These are phyloP conservation scores for Eimeria acervulina DNA, from an alignment of 169 alveolate genomes.

Conservation along the genomic window DNA sequence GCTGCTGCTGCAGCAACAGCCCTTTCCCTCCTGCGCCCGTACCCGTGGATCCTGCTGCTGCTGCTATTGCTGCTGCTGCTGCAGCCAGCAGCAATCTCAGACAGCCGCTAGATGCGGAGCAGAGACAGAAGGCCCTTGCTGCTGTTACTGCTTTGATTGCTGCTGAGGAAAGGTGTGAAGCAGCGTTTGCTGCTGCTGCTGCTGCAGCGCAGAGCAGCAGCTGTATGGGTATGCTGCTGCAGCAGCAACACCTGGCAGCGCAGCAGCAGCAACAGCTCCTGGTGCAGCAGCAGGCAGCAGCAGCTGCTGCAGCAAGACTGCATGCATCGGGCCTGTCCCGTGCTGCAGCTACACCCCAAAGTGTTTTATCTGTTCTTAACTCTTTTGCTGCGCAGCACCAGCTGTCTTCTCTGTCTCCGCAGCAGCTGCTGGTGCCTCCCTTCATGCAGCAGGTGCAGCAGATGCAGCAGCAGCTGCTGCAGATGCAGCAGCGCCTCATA, in stretches of 20 bases:
- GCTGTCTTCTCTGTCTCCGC: constrained; percentile 42
- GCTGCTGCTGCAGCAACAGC: constrained; percentile 67
- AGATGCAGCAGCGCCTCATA: constrained; percentile 59
- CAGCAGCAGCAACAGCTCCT: constrained; percentile 24
- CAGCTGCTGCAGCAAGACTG: constrained; percentile 70
- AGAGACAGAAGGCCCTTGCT: constrained; percentile 27
- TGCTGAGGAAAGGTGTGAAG: constrained; percentile 57
- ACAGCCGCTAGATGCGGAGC: not conserved
- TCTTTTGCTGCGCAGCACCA: constrained; percentile 44
- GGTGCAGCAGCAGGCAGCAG: constrained; percentile 60
- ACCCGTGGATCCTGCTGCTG: constrained; percentile 62
- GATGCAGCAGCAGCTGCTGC: constrained; percentile 65
- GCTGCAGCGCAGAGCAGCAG: constrained; percentile 48
- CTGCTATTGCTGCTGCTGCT: constrained; percentile 34
- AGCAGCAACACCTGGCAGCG: constrained; percentile 12
- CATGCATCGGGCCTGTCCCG: constrained; percentile 13
- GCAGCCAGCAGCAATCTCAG: not conserved
- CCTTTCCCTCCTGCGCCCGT: constrained; percentile 10
- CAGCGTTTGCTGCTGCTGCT: constrained; percentile 55
- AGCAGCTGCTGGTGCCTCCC: constrained; percentile 67
- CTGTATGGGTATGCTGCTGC: constrained; percentile 45
- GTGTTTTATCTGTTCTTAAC: not conserved
- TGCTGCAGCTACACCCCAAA: constrained; percentile 22
- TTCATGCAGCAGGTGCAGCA: constrained; percentile 4
- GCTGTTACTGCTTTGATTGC: constrained; percentile 44